Base-by-base conservation (phyloP, 768 basidiomycete species). In the Suillus americanus region DNA sequence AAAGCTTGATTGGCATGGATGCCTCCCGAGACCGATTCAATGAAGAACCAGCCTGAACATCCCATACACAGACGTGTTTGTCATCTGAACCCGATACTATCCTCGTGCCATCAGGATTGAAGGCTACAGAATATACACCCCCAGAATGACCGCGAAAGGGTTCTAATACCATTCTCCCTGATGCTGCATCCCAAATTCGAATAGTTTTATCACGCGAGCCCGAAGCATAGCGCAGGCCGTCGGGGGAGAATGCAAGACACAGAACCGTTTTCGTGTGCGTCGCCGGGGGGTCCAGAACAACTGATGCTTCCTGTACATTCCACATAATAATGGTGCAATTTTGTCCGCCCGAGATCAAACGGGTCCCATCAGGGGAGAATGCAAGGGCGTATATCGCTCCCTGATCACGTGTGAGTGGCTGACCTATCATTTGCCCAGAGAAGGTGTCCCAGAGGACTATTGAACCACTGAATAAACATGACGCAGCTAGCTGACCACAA, bases 41-140 rank as follows among this genome's bases (percentile, higher is more conserved):
- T 13, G 68, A 62, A 23, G 68, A 62, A 23, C 74, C 73, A 0
- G 62, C 35, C 12, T 71, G 66, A 13, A 68, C 71, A 20, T 77
- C 68, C 74, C 74, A 77, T 62, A 78, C 40, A 18, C 71, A 73
- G 18, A 78, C 69, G 1, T 62, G 65, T 56, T 69, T 71, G 45
- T 78, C 70, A 53, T 74, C 74, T 1, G 75, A 74, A 40, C 71
- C 74, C 20, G 77, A 77, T 41, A 78, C 60, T 62, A 77, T 61
- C 48, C 25, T 68, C 53, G 28, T 56, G 16, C 75, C 73, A 41
- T 78, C 75, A n/a, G 69, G 70, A 16, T 71, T 77, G 50, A 76
- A 77, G 9, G 46, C 66, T 25, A 78, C 69, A 5, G 69, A 65
- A 28, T 68, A 72, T 6, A 77, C 68, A 1, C 66, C 63, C 4